Evolutionary conservation across 2,329 filamentous ascomycete species (phyloP).

Genomic region (Sclerotinia subarctica): DNA sequence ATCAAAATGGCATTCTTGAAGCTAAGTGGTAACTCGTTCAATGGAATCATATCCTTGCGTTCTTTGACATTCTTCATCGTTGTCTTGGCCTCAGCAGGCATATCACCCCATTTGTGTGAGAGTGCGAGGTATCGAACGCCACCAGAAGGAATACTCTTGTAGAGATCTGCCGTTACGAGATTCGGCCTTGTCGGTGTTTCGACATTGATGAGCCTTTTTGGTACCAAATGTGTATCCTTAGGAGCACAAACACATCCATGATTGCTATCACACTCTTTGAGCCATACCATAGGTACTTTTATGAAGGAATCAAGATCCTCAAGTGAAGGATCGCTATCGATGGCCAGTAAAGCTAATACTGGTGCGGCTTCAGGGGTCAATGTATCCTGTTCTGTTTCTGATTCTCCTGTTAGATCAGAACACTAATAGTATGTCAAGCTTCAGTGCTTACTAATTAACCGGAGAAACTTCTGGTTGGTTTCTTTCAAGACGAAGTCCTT

Average conservation of each 20-base stretch:
- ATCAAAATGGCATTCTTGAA: conserved; percentile 36
- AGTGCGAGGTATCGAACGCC: conserved; percentile 18
- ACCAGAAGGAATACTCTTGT: neutral
- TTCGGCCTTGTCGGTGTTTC: neutral
- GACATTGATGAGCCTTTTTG: neutral
- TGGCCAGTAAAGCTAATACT: neutral
- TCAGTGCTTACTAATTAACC: neutral
- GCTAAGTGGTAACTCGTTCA: conserved; percentile 28
- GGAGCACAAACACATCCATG: neutral
- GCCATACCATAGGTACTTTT: neutral
- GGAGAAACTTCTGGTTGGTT: neutral
- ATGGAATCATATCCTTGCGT: conserved; percentile 14
- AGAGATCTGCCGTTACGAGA: neutral
- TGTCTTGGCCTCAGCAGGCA: conserved; percentile 7
- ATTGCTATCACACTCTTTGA: neutral
- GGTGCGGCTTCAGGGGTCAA: neutral
- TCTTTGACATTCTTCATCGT: conserved; percentile 10
- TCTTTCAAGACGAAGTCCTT: neutral
- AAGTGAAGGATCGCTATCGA: neutral
- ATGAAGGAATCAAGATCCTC: neutral
- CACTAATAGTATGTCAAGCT: neutral
- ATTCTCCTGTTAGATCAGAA: neutral
- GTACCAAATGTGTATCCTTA: neutral
- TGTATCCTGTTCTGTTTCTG: neutral
- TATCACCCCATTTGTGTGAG: conserved; percentile 23